Conservation (phyloP, 2,329 filamentous ascomycete species). For the Fusarium sacchari region DNA sequence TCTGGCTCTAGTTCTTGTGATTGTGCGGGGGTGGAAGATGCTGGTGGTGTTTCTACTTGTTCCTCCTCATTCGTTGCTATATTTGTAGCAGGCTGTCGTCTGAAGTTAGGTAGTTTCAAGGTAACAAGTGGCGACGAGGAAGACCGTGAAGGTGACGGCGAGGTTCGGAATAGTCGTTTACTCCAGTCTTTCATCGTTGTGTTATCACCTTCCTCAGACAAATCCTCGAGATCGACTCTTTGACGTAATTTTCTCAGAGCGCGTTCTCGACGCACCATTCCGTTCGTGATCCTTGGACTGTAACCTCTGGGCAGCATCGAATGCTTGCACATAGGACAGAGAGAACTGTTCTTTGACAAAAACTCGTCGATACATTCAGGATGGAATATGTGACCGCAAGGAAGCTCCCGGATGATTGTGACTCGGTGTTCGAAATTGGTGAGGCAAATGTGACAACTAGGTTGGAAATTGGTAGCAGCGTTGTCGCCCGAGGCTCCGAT, state of each 20-base stretch:
- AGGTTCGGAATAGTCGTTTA: constrained; percentile 48
- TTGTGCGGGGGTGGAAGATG: constrained; percentile 10
- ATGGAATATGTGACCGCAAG: constrained; percentile 94
- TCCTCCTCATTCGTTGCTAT: constrained; percentile 4
- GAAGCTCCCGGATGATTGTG: constrained; percentile 83
- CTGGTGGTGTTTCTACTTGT: background rate
- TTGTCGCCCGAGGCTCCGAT: constrained; percentile 49
- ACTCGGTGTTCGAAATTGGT: constrained; percentile 77
- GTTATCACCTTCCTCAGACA: constrained; percentile 47
- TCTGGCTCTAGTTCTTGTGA: constrained; percentile 23
- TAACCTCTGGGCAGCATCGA: constrained; percentile 77
- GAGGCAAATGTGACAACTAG: constrained; percentile 89
- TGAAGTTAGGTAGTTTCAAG: constrained; percentile 31
- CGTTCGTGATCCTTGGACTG: constrained; percentile 79
- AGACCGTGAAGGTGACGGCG: constrained; percentile 27
- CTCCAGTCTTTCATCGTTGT: constrained; percentile 51
- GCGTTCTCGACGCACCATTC: constrained; percentile 85
- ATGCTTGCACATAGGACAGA: constrained; percentile 92
- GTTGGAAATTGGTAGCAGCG: constrained; percentile 72
- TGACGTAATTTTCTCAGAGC: constrained; percentile 71
- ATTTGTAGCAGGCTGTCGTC: constrained; percentile 15
- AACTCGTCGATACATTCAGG: constrained; percentile 91
- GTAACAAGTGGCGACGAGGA: constrained; percentile 44
- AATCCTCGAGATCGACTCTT: constrained; percentile 57
- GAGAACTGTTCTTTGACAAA: constrained; percentile 78